Conservation (phyloP, 2,329 filamentous ascomycete genomes). For the Aspergillus sp. region DNA sequence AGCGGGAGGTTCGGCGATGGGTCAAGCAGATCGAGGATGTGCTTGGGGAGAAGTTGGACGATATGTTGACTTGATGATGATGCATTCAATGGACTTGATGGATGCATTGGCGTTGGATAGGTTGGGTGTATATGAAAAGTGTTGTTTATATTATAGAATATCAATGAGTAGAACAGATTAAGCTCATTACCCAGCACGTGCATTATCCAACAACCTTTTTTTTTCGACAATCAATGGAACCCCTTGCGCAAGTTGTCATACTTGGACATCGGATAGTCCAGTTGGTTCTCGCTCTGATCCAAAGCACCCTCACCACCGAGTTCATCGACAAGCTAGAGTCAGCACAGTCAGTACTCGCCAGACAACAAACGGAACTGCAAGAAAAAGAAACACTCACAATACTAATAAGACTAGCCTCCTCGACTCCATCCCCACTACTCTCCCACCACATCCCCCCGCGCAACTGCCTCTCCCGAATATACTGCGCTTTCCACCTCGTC, state of each 20-base stretch:
- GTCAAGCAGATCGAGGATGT: conserved; percentile 86
- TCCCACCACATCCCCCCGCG: conserved; percentile 99
- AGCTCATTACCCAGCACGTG: too few species aligned
- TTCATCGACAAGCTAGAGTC: conserved; percentile 28
- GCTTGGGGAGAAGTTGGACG: conserved; percentile 84
- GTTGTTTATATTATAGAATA: too few species aligned
- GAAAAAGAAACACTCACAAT: conserved; percentile 37
- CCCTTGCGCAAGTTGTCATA: conserved; percentile 54
- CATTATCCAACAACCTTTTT: too few species aligned
- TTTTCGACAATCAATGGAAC: too few species aligned
- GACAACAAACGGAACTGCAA: too few species aligned
- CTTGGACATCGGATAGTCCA: conserved; percentile 52
- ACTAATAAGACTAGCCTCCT: conserved; percentile 64
- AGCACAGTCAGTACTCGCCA: too few species aligned
- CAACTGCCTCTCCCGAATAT: conserved; percentile 64
- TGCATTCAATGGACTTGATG: too few species aligned
- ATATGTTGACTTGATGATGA: conserved; percentile 89
- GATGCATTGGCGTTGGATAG: too few species aligned
- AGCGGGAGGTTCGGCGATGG: conserved; percentile 86
- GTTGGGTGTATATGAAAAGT: too few species aligned
- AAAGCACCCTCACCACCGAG: conserved; percentile 37
- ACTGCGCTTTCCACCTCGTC: conserved; percentile 68
- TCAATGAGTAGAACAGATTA: too few species aligned
- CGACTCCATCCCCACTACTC: conserved; percentile 71
- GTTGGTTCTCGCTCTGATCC: conserved; percentile 48